phyloP scores from a whole-genome alignment of 306 rosid species.

The Acmispon strigosus region DNA sequence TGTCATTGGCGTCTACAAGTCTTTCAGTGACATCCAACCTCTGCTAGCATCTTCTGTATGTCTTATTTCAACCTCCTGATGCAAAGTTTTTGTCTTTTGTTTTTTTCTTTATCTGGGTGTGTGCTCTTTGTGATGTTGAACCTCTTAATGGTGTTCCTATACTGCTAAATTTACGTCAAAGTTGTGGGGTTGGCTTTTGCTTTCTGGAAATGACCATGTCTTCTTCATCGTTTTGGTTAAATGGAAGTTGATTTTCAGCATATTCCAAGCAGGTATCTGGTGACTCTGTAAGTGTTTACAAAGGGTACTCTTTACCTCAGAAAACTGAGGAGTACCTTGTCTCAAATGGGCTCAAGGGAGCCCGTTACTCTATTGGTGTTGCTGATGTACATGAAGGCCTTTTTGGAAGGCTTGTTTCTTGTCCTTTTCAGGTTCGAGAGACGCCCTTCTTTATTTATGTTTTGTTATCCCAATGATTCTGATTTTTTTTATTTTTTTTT shows the following conservation, averaged over 20 bases:
- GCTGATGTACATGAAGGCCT: slow-evolving; percentile 41
- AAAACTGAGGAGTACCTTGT: slow-evolving; percentile 54
- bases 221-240: neutral
- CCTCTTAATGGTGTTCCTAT: neutral
- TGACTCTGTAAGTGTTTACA: slow-evolving; percentile 46
- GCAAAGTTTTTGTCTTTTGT: neutral
- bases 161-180: neutral
- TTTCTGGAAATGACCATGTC: neutral
- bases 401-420: slow-evolving; percentile 53
- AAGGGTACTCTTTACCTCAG: slow-evolving; percentile 62
- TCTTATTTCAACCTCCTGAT: slow-evolving; percentile 5
- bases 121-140: neutral
- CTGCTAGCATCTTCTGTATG: slow-evolving; percentile 48
- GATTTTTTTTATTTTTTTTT: neutral
- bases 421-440: slow-evolving; percentile 64
- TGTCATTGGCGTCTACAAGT: slow-evolving; percentile 66
- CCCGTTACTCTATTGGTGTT: slow-evolving; percentile 59
- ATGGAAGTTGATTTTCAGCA: neutral
- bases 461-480: neutral
- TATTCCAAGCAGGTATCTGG: slow-evolving; percentile 39
- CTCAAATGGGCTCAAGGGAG: slow-evolving; percentile 64
- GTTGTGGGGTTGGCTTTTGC: neutral
- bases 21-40: slow-evolving; percentile 44
- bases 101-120: neutral
- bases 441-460: neutral